phyloP scores from a whole-genome alignment of 1,284 basidiomycete genomes.

The Inonotus hispidus region DNA sequence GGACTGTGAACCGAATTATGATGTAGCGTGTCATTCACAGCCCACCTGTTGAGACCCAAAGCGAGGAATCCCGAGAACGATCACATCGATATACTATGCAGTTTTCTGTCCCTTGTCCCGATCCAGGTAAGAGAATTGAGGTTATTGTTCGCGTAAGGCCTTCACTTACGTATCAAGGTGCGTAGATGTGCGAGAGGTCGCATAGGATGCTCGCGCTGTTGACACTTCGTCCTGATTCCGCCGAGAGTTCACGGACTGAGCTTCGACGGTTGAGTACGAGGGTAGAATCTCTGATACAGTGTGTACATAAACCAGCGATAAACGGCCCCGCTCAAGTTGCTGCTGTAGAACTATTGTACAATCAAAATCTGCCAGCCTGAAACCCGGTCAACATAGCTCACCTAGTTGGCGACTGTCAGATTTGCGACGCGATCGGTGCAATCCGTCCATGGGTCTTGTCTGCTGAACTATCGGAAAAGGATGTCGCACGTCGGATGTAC shows the following conservation, averaged over 20 bases:
- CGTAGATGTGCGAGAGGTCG: neutral
- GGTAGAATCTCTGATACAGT: neutral
- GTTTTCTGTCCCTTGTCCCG: too few relatives aligned
- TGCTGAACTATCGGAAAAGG: too few relatives aligned
- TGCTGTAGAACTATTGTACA: neutral
- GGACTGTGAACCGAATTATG: too few relatives aligned
- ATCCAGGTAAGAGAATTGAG: too few relatives aligned
- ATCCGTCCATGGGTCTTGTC: too few relatives aligned
- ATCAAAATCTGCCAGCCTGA: neutral
- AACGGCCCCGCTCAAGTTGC: neutral
- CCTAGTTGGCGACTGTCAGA: neutral
- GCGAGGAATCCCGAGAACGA: too few relatives aligned
- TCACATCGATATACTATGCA: too few relatives aligned
- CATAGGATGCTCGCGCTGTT: neutral
- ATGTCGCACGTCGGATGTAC: too few relatives aligned
- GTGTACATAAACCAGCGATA: neutral
- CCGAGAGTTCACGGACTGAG: neutral
- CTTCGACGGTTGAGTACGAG: neutral
- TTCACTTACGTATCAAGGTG: neutral
- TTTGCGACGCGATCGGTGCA: neutral
- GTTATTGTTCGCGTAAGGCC: neutral
- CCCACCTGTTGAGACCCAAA: too few relatives aligned
- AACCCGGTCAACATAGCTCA: too few relatives aligned
- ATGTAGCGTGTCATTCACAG: too few relatives aligned
- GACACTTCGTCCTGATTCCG: neutral